Percentiles rank a stretch among this genome's conserved stretches.
These are phyloP conservation scores for Quillaja saponaria DNA, from an alignment of 306 rosid genomes.

Conservation along the genomic window DNA sequence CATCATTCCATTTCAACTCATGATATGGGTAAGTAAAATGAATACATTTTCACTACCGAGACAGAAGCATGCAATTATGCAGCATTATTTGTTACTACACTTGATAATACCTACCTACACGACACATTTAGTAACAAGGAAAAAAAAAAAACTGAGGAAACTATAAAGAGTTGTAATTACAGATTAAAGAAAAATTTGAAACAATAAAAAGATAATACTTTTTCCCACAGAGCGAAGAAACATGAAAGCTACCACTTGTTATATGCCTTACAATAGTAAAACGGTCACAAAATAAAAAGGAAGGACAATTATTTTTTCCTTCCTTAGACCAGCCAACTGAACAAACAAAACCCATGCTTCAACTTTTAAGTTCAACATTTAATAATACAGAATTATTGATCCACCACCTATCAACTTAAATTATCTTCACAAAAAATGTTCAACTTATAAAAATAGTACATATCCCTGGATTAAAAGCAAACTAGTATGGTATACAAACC, in stretches of 20 bases:
- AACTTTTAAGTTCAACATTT: conserved; percentile 9
- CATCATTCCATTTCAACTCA: background rate
- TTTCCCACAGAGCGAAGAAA: too few species aligned
- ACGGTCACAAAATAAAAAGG: background rate
- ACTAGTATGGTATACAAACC: conserved; percentile 48
- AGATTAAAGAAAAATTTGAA: background rate
- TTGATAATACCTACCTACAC: background rate
- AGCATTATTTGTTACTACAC: background rate
- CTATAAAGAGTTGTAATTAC: background rate
- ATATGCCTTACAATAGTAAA: conserved; percentile 4
- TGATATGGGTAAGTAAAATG: background rate
- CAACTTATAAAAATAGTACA: background rate
- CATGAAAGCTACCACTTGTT: too few species aligned
- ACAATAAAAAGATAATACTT: background rate
- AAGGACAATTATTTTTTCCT: background rate
- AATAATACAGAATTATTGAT: conserved; percentile 19
- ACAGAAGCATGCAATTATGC: background rate
- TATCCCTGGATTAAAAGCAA: background rate
- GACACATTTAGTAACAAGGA: background rate
- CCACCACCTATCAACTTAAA: conserved; percentile 21
- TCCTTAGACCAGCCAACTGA: conserved; percentile 12
- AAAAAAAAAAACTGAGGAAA: too few species aligned
- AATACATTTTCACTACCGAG: background rate
- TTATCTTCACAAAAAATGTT: background rate
- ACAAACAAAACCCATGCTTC: conserved; percentile 4